phyloP scores from a whole-genome alignment of 2,329 filamentous ascomycete species.

The Xylariaceae sp. region DNA sequence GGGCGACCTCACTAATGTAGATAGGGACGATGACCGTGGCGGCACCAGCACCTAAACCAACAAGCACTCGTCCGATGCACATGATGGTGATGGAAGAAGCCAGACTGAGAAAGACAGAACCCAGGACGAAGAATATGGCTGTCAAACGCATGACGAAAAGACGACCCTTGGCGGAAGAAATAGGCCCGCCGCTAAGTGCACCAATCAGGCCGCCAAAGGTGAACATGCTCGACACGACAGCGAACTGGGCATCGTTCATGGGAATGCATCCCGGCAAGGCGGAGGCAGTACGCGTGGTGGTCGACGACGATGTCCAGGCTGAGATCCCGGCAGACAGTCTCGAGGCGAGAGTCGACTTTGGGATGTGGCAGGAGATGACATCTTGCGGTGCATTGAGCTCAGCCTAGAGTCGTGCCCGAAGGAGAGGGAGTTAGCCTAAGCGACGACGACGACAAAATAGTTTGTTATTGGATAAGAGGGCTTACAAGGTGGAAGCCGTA shows the following conservation, averaged over 20 bases:
- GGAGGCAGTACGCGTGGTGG: slow-evolving; percentile 24
- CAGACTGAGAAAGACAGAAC: slow-evolving; percentile 69
- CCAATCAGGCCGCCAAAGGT: slow-evolving; percentile 83
- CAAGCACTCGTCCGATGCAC: slow-evolving; percentile 68
- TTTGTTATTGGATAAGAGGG: not conserved
- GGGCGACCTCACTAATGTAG: slow-evolving; percentile 89
- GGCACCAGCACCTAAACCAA: slow-evolving; percentile 79
- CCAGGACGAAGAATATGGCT: slow-evolving; percentile 68
- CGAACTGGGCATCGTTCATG: slow-evolving; percentile 78
- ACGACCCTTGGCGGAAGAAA: slow-evolving; percentile 73
- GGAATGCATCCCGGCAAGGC: slow-evolving; percentile 71
- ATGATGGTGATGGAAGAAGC: slow-evolving; percentile 63
- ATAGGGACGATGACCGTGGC: slow-evolving; percentile 89
- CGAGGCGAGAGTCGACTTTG: slow-evolving; percentile 43
- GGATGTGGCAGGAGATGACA: slow-evolving; percentile 75
- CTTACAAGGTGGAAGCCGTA: slow-evolving; percentile 89
- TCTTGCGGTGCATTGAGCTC: slow-evolving; percentile 94
- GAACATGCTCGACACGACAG: slow-evolving; percentile 83
- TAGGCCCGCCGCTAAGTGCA: slow-evolving; percentile 70
- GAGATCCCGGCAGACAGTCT: slow-evolving; percentile 27
- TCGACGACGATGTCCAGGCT: slow-evolving; percentile 27
- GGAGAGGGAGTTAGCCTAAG: slow-evolving; percentile 9
- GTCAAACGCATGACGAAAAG: slow-evolving; percentile 71
- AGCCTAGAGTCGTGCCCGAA: slow-evolving; percentile 49
- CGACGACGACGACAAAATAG: not conserved